phyloP scores from a whole-genome alignment of 2,329 filamentous ascomycete genomes.

The Ceratocystis smalleyi region DNA sequence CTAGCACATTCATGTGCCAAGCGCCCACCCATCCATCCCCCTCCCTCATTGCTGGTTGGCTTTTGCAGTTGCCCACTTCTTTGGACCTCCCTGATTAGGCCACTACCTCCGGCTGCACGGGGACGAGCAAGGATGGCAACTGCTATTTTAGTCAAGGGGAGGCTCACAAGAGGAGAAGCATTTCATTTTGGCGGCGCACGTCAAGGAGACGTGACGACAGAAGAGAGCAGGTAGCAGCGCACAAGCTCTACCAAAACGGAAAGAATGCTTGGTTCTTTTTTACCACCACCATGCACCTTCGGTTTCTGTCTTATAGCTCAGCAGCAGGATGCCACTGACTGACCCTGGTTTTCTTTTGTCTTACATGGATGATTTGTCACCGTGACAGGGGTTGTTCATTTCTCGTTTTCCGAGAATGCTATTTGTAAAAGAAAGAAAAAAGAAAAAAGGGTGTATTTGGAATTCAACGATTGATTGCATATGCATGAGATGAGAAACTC shows the following conservation, averaged over 20 bases:
- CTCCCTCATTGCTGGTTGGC: neutral
- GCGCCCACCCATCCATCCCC: neutral
- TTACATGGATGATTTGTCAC: neutral
- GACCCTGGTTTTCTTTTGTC: neutral
- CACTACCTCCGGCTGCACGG: neutral
- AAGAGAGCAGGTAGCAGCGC: neutral
- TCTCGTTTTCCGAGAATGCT: neutral
- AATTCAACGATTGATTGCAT: neutral
- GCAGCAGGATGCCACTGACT: too few species aligned
- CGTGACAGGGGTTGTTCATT: neutral
- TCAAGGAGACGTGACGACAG: neutral
- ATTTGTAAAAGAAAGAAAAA: neutral
- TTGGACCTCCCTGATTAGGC: neutral
- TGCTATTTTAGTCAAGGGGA: too few species aligned
- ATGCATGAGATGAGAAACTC: too few species aligned
- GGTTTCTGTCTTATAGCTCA: too few species aligned
- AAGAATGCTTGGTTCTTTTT: too few species aligned
- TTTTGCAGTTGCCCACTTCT: neutral
- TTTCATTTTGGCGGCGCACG: neutral
- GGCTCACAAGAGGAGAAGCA: too few species aligned
- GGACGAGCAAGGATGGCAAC: neutral
- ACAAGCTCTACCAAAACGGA: neutral
- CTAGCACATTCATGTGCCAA: neutral
- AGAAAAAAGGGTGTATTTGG: neutral
- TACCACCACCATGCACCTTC: neutral